phyloP scores from a whole-genome alignment of 1,284 basidiomycete species.

The Blastosporella zonata region DNA sequence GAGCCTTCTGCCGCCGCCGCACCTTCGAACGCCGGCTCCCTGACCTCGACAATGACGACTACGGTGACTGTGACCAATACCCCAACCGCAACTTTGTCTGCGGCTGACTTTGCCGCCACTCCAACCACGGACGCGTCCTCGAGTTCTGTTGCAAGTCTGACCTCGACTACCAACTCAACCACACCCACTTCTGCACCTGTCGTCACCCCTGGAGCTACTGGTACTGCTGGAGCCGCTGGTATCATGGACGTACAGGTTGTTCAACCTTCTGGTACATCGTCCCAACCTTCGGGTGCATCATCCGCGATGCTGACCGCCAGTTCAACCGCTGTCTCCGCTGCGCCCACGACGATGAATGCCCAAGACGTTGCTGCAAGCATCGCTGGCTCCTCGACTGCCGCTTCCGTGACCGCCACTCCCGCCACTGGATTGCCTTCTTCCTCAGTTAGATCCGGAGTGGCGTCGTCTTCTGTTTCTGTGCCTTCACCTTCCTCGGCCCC shows the following conservation, averaged over 20 bases:
- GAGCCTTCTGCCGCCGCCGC: constrained; percentile 1
- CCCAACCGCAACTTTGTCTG: constrained; percentile 22
- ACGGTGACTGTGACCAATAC: constrained; percentile 22
- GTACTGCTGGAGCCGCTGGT: constrained; percentile 16
- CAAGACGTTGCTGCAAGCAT: constrained; percentile 26
- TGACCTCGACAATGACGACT: constrained; percentile 21
- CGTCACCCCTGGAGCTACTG: constrained; percentile 11
- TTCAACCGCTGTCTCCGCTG: constrained; percentile 11
- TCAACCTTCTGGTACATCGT: constrained; percentile 21
- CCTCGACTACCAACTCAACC: constrained; percentile 1
- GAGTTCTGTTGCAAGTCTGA: constrained; percentile 6
- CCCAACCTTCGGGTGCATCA: constrained; percentile 19
- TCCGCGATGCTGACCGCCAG: constrained; percentile 15
- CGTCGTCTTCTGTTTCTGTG: constrained; percentile 10
- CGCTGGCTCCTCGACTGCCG: constrained; percentile 19
- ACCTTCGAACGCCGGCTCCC: constrained; percentile 6
- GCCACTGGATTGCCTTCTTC: constrained; percentile 10
- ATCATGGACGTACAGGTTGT: constrained; percentile 31
- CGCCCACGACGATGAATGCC: constrained; percentile 23
- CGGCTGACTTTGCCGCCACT: constrained; percentile 14
- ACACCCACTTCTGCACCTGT: constrained; percentile 11
- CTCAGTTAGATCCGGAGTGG: neutral
- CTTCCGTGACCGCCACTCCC: constrained; percentile 22
- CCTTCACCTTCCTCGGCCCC: constrained; percentile 20
- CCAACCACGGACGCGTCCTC: constrained; percentile 18